A percentile compares a stretch with the other conserved stretches of the same genome.
These are phyloP conservation scores for Trametes cinnabarina DNA, from an alignment of 768 basidiomycete species.

Conservation along the genomic window DNA sequence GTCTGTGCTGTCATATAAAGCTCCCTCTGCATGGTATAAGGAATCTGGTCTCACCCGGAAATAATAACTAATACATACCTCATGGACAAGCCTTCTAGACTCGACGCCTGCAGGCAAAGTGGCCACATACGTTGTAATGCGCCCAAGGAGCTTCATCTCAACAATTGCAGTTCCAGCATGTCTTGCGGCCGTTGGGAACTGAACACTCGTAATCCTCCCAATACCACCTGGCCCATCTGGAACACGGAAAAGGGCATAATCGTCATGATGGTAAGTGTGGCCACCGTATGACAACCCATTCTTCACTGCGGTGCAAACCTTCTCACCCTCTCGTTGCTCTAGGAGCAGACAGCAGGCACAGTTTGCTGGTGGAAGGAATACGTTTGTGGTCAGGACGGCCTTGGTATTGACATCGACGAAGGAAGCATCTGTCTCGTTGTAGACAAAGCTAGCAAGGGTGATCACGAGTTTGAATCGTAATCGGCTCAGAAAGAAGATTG, in stretches of 20 bases:
- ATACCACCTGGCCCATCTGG: slow-evolving; percentile 53
- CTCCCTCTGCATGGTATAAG: slow-evolving; percentile 46
- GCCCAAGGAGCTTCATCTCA: slow-evolving; percentile 42
- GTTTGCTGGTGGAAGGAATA: slow-evolving; percentile 43
- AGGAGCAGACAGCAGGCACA: slow-evolving; percentile 49
- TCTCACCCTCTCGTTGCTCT: slow-evolving; percentile 32
- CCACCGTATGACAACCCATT: slow-evolving; percentile 49
- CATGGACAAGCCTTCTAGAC: slow-evolving; percentile 43
- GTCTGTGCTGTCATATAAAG: slow-evolving; percentile 55
- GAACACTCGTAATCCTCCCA: slow-evolving; percentile 47
- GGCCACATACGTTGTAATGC: slow-evolving; percentile 21
- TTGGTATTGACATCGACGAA: slow-evolving; percentile 42
- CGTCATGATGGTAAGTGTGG: slow-evolving; percentile 54
- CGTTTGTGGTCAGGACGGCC: slow-evolving; percentile 25
- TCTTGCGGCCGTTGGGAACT: slow-evolving; percentile 17
- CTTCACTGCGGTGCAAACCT: slow-evolving; percentile 30
- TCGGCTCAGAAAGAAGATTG: not conserved
- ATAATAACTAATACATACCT: slow-evolving; percentile 39
- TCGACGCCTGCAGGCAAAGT: too few relatives aligned
- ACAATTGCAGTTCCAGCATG: slow-evolving; percentile 25
- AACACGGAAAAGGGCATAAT: slow-evolving; percentile 51
- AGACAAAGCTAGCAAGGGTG: slow-evolving; percentile 42
- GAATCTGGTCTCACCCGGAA: not conserved
- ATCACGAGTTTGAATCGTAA: too few relatives aligned
- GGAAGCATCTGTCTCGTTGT: slow-evolving; percentile 44